Percentiles rank a stretch among this genome's conserved stretches.
These are phyloP conservation scores for Coemansia brasiliensis DNA, from an alignment of 192 early-diverging fungal genomes.

Conservation along the genomic window DNA sequence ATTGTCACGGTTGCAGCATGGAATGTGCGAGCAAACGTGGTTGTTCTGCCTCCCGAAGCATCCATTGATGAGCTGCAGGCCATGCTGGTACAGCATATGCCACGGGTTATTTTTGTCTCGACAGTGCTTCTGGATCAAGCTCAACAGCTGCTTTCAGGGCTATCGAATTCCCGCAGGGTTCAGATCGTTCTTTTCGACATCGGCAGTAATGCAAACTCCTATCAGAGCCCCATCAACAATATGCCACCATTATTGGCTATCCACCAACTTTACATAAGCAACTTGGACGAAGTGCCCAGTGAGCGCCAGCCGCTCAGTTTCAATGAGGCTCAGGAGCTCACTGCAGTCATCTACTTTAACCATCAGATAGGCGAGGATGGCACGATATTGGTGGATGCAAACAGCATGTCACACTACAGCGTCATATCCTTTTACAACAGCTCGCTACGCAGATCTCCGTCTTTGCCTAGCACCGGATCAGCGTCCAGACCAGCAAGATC, in stretches of 20 bases:
- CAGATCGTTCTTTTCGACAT: slow-evolving; percentile 15
- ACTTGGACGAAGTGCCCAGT: neutral
- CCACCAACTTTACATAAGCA: slow-evolving; percentile 11
- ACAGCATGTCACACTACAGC: slow-evolving; percentile 18
- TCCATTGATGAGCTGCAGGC: slow-evolving; percentile 6
- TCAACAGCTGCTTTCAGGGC: slow-evolving; percentile 5
- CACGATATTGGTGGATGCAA: neutral
- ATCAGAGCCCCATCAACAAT: neutral
- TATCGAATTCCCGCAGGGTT: neutral
- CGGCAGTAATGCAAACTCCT: neutral
- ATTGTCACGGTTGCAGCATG: slow-evolving; percentile 33
- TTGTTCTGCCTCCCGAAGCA: slow-evolving; percentile 21
- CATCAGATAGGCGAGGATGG: slow-evolving; percentile 1
- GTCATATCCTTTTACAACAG: slow-evolving; percentile 19
- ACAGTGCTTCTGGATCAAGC: slow-evolving; percentile 1
- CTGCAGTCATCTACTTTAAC: slow-evolving; percentile 19
- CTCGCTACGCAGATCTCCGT: slow-evolving; percentile 22
- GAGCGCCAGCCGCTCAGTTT: slow-evolving; percentile 9
- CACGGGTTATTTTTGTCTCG: slow-evolving; percentile 25
- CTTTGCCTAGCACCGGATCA: slow-evolving; percentile 7
- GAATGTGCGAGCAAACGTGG: slow-evolving; percentile 22
- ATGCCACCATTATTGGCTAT: neutral
- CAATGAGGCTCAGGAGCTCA: slow-evolving; percentile 24
- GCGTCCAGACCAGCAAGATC: neutral
- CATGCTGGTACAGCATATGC: slow-evolving; percentile 11